phyloP scores from a whole-genome alignment of 139 green algal species.

The Zygnema cylindricum region DNA sequence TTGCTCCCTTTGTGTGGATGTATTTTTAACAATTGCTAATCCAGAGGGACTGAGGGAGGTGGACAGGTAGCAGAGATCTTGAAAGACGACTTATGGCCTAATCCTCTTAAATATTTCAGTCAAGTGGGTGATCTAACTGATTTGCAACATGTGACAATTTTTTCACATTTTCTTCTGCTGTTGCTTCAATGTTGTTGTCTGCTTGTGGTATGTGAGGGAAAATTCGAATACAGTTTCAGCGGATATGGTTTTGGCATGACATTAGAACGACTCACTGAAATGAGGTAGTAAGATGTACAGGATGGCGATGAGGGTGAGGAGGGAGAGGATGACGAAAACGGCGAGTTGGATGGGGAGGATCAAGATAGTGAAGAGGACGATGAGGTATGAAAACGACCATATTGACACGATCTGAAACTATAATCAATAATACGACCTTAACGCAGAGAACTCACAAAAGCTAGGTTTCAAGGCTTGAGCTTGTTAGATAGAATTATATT shows the following conservation, averaged over 20 bases:
- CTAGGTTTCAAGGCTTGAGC: neutral
- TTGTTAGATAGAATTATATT: neutral
- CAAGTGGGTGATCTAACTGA: neutral
- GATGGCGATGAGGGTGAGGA: slow-evolving; percentile 40
- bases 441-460: neutral
- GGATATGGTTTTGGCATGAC: neutral
- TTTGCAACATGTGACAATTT: too few species aligned
- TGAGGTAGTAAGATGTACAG: neutral
- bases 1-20: too few species aligned
- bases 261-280: slow-evolving; percentile 12
- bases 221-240: neutral
- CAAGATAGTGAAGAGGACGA: slow-evolving; percentile 17
- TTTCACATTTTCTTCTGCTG: too few species aligned
- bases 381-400: too few species aligned
- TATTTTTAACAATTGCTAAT: too few species aligned
- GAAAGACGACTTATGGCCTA: slow-evolving; percentile 74
- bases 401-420: too few species aligned
- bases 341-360: slow-evolving; percentile 36
- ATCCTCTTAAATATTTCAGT: slow-evolving; percentile 64
- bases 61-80: slow-evolving; percentile 66
- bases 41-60: too few species aligned
- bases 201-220: slow-evolving; percentile 9
- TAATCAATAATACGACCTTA: neutral
- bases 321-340: slow-evolving; percentile 20
- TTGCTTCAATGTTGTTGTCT: neutral